Evolutionary conservation across 2,329 filamentous ascomycete genomes (phyloP).

Genomic region (Pseudopyricularia javanii): DNA sequence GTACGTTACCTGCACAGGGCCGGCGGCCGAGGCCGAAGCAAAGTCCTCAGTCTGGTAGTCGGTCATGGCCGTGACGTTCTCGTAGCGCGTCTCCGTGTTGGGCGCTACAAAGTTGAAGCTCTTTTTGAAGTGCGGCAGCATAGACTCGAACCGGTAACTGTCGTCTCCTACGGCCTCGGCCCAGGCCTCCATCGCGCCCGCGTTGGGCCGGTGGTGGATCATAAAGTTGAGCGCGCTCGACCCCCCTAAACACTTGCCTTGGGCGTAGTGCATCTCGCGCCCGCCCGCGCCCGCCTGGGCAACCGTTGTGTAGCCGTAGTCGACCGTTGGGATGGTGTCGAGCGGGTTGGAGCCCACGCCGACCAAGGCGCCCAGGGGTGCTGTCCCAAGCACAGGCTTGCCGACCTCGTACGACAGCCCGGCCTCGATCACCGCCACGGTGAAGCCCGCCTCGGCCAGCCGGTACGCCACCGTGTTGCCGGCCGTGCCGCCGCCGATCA

Average conservation of each 20-base stretch:
- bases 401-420: conserved; percentile 19
- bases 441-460: conserved; percentile 16
- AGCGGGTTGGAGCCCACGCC: conserved; percentile 1
- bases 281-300: conserved; percentile 12
- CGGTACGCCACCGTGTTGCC: conserved; percentile 20
- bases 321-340: conserved; percentile 11
- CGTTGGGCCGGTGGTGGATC: conserved; percentile 13
- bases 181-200: conserved; percentile 15
- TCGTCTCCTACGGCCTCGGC: conserved; percentile 18
- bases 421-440: conserved; percentile 25
- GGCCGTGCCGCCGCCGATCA: conserved; percentile 25
- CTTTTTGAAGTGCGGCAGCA: conserved; percentile 20
- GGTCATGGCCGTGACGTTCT: conserved; percentile 14
- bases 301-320: conserved; percentile 16
- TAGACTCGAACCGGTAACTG: conserved; percentile 14
- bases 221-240: conserved; percentile 15
- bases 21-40: conserved; percentile 12
- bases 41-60: conserved; percentile 5
- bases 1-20: conserved; percentile 15
- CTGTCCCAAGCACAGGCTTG: conserved; percentile 8
- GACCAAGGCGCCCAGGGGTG: conserved; percentile 6
- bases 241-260: conserved; percentile 22
- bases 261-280: conserved; percentile 20
- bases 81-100: conserved; percentile 1
- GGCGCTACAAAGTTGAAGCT: conserved; percentile 16